A percentile compares a stretch with the other conserved stretches of the same genome.
Evolutionary conservation across 2,329 filamentous ascomycete species (phyloP).

Genomic region (Sporothrix sp.): DNA sequence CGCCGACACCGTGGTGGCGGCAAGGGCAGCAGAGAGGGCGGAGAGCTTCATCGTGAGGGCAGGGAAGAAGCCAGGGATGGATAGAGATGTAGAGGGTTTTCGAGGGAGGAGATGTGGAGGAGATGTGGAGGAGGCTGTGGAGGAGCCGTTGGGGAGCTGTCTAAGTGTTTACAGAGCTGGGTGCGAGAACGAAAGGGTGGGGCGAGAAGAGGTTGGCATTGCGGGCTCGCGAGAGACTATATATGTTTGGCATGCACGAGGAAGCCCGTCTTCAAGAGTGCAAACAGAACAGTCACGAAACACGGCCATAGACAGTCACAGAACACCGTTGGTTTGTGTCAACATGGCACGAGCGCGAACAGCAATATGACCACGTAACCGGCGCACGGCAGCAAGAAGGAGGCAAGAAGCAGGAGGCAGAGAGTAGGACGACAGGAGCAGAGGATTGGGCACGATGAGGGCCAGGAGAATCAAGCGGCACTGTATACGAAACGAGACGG

Average conservation of each 20-base stretch:
- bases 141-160: background rate
- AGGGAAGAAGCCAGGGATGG: too few species aligned
- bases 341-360: background rate
- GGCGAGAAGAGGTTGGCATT: background rate
- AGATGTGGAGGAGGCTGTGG: background rate
- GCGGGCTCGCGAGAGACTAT: background rate
- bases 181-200: background rate
- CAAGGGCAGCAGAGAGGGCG: background rate
- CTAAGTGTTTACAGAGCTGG: background rate
- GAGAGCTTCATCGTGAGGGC: slow-evolving; percentile 2
- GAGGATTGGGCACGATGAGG: too few species aligned
- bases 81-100: background rate
- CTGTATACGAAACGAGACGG: too few species aligned
- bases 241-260: background rate
- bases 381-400: background rate
- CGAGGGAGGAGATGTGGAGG: background rate
- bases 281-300: too few species aligned
- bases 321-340: too few species aligned
- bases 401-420: background rate
- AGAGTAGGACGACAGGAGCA: too few species aligned
- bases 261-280: background rate
- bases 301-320: background rate
- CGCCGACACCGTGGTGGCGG: slow-evolving; percentile 2
- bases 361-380: background rate
- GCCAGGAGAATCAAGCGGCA: too few species aligned